Conservation (phyloP, 2,329 filamentous ascomycete species). For the Penicillium italicum region DNA sequence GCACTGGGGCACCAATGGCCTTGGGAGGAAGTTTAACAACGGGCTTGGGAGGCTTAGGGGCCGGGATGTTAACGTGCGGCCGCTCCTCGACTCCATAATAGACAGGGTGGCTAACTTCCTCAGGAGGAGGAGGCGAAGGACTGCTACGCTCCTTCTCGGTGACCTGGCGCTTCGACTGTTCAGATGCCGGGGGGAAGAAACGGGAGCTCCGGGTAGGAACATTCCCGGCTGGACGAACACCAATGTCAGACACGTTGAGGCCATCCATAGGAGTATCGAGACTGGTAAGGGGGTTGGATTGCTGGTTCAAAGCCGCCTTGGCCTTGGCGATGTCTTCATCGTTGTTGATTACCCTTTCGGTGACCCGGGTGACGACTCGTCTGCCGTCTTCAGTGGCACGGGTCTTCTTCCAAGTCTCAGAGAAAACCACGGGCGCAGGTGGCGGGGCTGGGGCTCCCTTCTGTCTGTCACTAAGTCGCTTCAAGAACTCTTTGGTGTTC, state of each 20-base stretch:
- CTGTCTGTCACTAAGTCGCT: conserved; percentile 38
- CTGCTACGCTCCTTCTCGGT: conserved; percentile 37
- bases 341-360: conserved; percentile 23
- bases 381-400: conserved; percentile 42
- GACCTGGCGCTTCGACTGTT: conserved; percentile 33
- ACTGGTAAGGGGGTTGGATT: conserved; percentile 32
- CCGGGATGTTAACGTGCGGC: conserved; percentile 57
- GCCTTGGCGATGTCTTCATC: background rate
- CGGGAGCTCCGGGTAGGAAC: conserved; percentile 44
- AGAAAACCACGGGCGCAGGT: conserved; percentile 37
- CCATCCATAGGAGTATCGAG: conserved; percentile 30
- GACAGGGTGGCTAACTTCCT: conserved; percentile 54
- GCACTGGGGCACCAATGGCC: conserved; percentile 41
- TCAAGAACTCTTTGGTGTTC: conserved; percentile 40
- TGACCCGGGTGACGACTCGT: conserved; percentile 38
- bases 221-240: conserved; percentile 29
- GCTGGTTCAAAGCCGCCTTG: conserved; percentile 9
- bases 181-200: conserved; percentile 46
- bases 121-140: conserved; percentile 56
- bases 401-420: conserved; percentile 48
- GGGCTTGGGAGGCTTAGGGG: conserved; percentile 64
- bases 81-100: conserved; percentile 49
- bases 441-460: conserved; percentile 8
- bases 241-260: background rate
- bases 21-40: conserved; percentile 76